Percentiles rank a stretch among this genome's conserved stretches.
Conservation (phyloP, 2,329 filamentous ascomycete species). For the Venturia pyrina region DNA sequence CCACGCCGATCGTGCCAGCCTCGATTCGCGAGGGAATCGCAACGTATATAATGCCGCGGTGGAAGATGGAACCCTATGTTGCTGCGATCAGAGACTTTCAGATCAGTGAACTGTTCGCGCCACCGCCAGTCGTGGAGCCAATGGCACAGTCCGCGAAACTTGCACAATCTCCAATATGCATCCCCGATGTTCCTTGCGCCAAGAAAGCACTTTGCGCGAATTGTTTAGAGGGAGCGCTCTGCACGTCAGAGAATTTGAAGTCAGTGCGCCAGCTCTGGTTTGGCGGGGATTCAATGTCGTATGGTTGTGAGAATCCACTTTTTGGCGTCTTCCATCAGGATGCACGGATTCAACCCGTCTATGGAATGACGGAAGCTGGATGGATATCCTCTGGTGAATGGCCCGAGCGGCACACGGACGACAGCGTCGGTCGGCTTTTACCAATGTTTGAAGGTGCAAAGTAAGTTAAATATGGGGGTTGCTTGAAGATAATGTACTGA, state of each 20-base stretch:
- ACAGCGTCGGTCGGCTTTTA: conserved; percentile 17
- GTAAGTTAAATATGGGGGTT: background rate
- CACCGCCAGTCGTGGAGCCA: conserved; percentile 30
- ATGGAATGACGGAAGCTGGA: conserved; percentile 22
- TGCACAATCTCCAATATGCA: conserved; percentile 1
- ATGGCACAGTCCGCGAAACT: background rate
- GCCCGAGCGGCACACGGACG: conserved; percentile 14
- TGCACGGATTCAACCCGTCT: conserved; percentile 36
- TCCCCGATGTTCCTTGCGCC: conserved; percentile 14
- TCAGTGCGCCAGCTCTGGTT: conserved; percentile 26
- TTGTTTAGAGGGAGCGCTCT: conserved; percentile 31
- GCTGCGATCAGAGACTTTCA: conserved; percentile 22
- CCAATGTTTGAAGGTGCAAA: conserved; percentile 15
- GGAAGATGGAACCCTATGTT: conserved; percentile 9
- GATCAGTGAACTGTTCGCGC: conserved; percentile 40
- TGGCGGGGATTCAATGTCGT: conserved; percentile 42
- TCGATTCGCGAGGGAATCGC: conserved; percentile 9
- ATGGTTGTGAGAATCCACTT: conserved; percentile 37
- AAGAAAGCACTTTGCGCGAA: conserved; percentile 11
- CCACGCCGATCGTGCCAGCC: conserved; percentile 12
- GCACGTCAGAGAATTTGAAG: conserved; percentile 34
- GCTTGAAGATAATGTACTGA: background rate
- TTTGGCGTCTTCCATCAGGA: conserved; percentile 31
- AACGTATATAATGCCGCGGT: conserved; percentile 14
- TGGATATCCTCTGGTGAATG: conserved; percentile 26